Evolutionary conservation across 768 basidiomycete species (phyloP).

Genomic region (Leccinum imitatum): DNA sequence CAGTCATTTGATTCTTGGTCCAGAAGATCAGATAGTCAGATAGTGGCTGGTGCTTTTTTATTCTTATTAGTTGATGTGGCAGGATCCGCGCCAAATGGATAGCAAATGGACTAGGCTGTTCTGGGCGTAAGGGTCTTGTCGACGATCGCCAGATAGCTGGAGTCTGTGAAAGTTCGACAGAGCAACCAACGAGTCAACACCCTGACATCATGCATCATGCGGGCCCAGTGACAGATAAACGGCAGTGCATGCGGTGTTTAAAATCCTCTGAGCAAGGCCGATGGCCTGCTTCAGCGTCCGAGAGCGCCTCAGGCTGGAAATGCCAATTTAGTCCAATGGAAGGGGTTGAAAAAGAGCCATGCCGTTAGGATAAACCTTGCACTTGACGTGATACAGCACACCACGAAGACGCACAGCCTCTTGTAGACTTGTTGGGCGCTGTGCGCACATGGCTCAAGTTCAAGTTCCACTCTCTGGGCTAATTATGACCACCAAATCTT

Average conservation of each 20-base stretch:
- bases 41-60: neutral
- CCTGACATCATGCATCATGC: constrained; percentile 13
- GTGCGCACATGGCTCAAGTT: constrained; percentile 2
- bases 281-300: neutral
- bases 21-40: neutral
- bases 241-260: neutral
- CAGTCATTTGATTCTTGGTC: neutral
- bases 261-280: constrained; percentile 3
- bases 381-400: neutral
- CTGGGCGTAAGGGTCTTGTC: neutral
- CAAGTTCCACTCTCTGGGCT: neutral
- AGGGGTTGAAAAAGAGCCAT: neutral
- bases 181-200: constrained; percentile 2
- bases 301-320: neutral
- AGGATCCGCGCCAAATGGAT: neutral
- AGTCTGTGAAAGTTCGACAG: neutral
- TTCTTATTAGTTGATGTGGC: neutral
- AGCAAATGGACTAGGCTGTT: neutral
- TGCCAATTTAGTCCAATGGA: neutral
- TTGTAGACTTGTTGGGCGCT: neutral
- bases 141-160: neutral
- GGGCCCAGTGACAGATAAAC: neutral
- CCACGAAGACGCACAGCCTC: neutral
- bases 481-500: constrained; percentile 11
- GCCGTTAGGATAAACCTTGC: neutral